A percentile compares a stretch with the other conserved stretches of the same genome.
phyloP scores from a whole-genome alignment of 352 stramenopile species.

The Hyaloperonospora brassicae region DNA sequence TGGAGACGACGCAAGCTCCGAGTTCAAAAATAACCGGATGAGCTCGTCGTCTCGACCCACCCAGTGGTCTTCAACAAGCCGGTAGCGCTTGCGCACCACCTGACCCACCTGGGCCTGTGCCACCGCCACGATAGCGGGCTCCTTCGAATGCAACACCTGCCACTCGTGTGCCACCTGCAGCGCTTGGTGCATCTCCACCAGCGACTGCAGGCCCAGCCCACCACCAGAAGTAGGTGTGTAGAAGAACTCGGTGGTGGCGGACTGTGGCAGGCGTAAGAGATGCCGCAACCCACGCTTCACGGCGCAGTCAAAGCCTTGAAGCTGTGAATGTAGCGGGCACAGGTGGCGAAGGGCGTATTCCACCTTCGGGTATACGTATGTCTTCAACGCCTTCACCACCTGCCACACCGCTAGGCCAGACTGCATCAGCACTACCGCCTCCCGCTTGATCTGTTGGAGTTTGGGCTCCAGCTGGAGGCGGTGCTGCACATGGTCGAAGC shows the following conservation, averaged over 20 bases:
- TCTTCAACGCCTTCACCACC: slow-evolving; percentile 14
- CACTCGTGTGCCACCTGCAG: slow-evolving; percentile 14
- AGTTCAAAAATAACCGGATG: slow-evolving; percentile 6
- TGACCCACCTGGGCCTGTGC: slow-evolving; percentile 5
- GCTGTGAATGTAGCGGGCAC: background rate
- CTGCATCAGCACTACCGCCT: slow-evolving; percentile 4
- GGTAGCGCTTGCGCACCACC: slow-evolving; percentile 6
- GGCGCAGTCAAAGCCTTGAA: slow-evolving; percentile 5
- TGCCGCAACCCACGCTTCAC: slow-evolving; percentile 1
- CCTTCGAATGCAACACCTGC: slow-evolving; percentile 16
- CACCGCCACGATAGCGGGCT: background rate
- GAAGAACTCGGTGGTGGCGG: slow-evolving; percentile 9
- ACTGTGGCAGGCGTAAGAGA: slow-evolving; percentile 2
- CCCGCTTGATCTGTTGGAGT: slow-evolving; percentile 3
- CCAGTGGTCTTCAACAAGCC: slow-evolving; percentile 11
- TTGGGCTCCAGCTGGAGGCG: slow-evolving; percentile 3
- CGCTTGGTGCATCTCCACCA: slow-evolving; percentile 10
- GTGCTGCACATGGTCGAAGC: slow-evolving; percentile 9
- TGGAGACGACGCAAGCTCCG: slow-evolving; percentile 3
- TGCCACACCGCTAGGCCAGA: slow-evolving; percentile 8
- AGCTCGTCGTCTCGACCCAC: background rate
- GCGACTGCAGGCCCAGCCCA: slow-evolving; percentile 8
- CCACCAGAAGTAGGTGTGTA: slow-evolving; percentile 7
- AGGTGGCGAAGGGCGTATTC: no score
- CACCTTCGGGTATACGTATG: slow-evolving; percentile 12